Percentiles rank a stretch among this genome's conserved stretches.
Evolutionary conservation across 2,329 filamentous ascomycete species (phyloP).

Genomic region (Dactylonectria estremocensis): DNA sequence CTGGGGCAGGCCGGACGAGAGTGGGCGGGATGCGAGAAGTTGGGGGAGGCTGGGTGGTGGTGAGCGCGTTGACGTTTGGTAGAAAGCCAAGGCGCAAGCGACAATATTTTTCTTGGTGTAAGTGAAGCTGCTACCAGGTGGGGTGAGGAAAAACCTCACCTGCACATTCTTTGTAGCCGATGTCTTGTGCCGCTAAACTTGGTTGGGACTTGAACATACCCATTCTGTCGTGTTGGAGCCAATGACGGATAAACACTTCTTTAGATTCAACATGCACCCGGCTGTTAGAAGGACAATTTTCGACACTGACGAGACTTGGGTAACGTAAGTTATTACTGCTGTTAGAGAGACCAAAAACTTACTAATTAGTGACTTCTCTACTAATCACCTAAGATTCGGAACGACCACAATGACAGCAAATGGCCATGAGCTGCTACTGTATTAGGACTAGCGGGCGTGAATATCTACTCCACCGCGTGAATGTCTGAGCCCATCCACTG

Average conservation of each 20-base stretch:
- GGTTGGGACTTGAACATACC: constrained; percentile 6
- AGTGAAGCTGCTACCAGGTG: constrained; percentile 43
- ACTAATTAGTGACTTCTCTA: too few species aligned
- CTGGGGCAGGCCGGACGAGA: constrained; percentile 15
- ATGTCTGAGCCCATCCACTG: neutral
- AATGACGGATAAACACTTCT: constrained; percentile 2
- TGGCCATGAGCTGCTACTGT: neutral
- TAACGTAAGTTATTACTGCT: too few species aligned
- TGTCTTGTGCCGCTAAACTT: constrained; percentile 20
- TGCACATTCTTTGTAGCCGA: constrained; percentile 11
- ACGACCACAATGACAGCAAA: neutral
- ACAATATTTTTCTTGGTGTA: constrained; percentile 49
- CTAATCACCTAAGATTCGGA: neutral
- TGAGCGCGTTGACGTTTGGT: constrained; percentile 38
- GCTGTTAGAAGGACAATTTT: too few species aligned
- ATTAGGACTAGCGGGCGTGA: constrained; percentile 3
- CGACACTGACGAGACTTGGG: too few species aligned
- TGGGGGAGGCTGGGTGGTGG: constrained; percentile 36
- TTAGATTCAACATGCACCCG: too few species aligned
- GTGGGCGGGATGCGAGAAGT: constrained; percentile 19
- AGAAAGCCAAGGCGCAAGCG: constrained; percentile 40
- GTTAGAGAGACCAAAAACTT: too few species aligned
- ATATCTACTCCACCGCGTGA: neutral
- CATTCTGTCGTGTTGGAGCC: constrained; percentile 2
- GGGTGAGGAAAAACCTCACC: constrained; percentile 41